phyloP scores from a whole-genome alignment of 352 stramenopile genomes.

The Pythium dissotocum region DNA sequence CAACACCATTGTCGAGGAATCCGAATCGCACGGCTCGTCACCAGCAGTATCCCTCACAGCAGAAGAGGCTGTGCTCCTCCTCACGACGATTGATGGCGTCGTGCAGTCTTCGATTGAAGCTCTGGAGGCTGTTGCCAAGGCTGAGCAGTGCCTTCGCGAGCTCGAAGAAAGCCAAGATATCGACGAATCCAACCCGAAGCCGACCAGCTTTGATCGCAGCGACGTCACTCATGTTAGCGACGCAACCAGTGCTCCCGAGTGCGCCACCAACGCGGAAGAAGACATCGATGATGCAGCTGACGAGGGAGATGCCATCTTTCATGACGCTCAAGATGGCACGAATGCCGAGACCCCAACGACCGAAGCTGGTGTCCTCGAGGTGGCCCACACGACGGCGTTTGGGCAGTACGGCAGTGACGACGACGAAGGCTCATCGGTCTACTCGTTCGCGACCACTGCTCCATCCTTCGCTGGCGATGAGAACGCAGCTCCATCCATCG shows the following conservation, averaged over 20 bases:
- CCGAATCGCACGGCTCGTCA: background rate
- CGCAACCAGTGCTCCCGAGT: background rate
- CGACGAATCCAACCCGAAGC: background rate
- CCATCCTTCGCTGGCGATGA: background rate
- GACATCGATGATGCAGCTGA: background rate
- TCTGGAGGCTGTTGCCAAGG: background rate
- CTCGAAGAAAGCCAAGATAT: background rate
- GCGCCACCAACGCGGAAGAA: background rate
- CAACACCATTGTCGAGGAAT: slow-evolving; percentile 4
- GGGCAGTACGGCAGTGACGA: background rate
- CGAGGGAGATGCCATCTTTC: background rate
- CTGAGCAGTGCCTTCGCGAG: background rate
- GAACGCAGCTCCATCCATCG: background rate
- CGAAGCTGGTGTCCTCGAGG: background rate
- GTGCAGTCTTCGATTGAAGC: background rate
- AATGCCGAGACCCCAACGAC: background rate
- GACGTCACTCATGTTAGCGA: background rate
- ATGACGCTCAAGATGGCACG: background rate
- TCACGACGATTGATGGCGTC: background rate
- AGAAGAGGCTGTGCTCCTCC: background rate
- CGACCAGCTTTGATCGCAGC: too few species aligned
- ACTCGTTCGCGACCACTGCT: background rate
- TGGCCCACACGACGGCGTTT: background rate
- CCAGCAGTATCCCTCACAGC: background rate
- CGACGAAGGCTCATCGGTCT: background rate